Base-by-base conservation (phyloP, 768 basidiomycete genomes). In the Galerina sulciceps region DNA sequence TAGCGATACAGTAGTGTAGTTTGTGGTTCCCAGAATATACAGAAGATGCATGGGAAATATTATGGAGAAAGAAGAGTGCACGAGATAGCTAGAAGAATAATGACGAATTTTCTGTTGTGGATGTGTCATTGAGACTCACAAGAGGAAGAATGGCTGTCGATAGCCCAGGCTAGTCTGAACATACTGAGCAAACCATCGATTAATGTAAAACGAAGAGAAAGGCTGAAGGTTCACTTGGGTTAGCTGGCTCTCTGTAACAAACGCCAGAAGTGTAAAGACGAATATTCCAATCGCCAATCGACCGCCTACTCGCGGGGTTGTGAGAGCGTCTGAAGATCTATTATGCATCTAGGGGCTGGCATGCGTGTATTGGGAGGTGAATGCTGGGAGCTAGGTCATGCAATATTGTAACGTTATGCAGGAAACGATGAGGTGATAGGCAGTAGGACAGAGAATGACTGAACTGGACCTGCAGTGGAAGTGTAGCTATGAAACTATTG, bases 131-230 rank as follows among this genome's bases (percentile, higher is more conserved):
- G 34, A 9, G 43, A 70, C 90, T 60, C 66, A 93, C 93, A 95
- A 93, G 60, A 93, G 78, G 67, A 98, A 90, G 80, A 87, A 96
- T 0, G 96, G 93, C 58, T 97, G 92, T 52, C 87, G 81, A 75
- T 91, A 99, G 35, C 79, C 85, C 31, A 93, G 75, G 1, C 80
- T 82, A 1, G 85, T 85, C 71, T 94, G 91, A 13, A 96, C 85
- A 74, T 94, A 89, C 92, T 94, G 50, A 42, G 23, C 14, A 10
- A 53, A 3, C 18, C 26, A 55, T 50, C 49, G 46, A 59, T 63
- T 36, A 58, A 50, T 58, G 42, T 55, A 44, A 55, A 38, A 51
- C 53, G 38, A 34, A 15, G n/a, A 46, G 23, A 23, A 31, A 45
- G 22, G 20, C 46, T 10, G n/a, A 4, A 38, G 13, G 64, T 77